A percentile compares a stretch with the other conserved stretches of the same genome.
phyloP scores from a whole-genome alignment of 176 grass and related monocot species.

The Guadua angustifolia region DNA sequence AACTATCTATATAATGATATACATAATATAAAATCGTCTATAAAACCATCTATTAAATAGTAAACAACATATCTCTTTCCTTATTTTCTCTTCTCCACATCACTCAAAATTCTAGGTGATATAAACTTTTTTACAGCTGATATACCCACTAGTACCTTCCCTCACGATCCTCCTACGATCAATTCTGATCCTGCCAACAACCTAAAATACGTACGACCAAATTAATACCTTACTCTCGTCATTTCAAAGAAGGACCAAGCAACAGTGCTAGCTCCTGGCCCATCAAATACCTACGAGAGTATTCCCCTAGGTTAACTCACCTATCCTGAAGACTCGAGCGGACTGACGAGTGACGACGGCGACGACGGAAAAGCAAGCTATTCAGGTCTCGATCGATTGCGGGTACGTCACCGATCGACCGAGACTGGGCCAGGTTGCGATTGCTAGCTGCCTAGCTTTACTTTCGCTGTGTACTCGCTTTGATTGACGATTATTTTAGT shows the following conservation, averaged over 20 bases:
- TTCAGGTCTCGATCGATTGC: constrained; percentile 6
- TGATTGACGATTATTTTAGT: constrained; percentile 61
- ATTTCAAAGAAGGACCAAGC: constrained; percentile 11
- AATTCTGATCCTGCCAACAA: background rate
- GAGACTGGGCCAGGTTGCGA: constrained; percentile 10
- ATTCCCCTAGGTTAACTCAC: constrained; percentile 29
- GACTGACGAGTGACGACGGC: background rate
- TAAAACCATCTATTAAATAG: too few relatives aligned
- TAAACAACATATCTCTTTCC: too few relatives aligned
- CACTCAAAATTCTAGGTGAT: too few relatives aligned
- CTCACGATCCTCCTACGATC: background rate
- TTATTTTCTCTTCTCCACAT: too few relatives aligned
- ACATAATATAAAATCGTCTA: too few relatives aligned
- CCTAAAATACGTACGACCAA: too few relatives aligned
- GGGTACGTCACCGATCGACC: constrained; percentile 27
- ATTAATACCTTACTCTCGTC: background rate
- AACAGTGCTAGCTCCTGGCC: background rate
- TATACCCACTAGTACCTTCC: too few relatives aligned
- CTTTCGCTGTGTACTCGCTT: constrained; percentile 39
- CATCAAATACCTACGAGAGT: constrained; percentile 33
- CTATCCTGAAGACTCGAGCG: background rate
- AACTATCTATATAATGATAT: too few relatives aligned
- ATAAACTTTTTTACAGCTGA: too few relatives aligned
- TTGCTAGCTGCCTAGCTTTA: constrained; percentile 22
- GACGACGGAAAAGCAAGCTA: background rate